phyloP scores from a whole-genome alignment of 169 alveolate species.

The Theileria annulata region DNA sequence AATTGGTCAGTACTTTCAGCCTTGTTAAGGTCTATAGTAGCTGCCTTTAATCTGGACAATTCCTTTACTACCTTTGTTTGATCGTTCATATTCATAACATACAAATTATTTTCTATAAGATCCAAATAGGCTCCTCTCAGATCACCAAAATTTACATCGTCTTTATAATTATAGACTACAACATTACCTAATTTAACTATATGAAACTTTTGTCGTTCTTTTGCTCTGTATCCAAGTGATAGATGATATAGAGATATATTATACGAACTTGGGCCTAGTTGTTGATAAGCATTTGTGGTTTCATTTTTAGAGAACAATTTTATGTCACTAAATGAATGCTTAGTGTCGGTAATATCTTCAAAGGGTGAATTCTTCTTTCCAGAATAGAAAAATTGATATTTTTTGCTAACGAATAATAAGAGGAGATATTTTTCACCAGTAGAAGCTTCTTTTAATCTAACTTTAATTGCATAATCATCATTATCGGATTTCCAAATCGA shows the following conservation, averaged over 20 bases:
- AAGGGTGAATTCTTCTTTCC: not conserved
- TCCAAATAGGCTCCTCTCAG: not conserved
- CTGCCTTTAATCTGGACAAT: not conserved
- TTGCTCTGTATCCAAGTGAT: not conserved
- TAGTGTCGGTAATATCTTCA: not conserved
- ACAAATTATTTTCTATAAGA: not conserved
- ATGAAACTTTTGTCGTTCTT: not conserved
- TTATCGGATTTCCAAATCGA: not conserved
- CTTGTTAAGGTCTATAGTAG: not conserved
- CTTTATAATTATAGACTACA: not conserved
- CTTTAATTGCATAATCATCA: not conserved
- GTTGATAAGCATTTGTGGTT: not conserved
- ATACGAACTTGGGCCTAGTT: not conserved
- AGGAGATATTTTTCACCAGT: not conserved
- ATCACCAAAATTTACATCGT: not conserved
- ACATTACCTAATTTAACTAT: not conserved
- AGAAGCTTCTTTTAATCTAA: not conserved
- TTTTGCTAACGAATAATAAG: not conserved
- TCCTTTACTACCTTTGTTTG: not conserved
- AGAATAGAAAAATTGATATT: not conserved
- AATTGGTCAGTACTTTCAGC: not conserved
- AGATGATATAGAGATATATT: not conserved
- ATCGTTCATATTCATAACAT: not conserved
- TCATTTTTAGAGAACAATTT: not conserved
- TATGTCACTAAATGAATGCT: not conserved